phyloP scores from a whole-genome alignment of 2,329 filamentous ascomycete species.

The Phyllosticta citrichinensis region DNA sequence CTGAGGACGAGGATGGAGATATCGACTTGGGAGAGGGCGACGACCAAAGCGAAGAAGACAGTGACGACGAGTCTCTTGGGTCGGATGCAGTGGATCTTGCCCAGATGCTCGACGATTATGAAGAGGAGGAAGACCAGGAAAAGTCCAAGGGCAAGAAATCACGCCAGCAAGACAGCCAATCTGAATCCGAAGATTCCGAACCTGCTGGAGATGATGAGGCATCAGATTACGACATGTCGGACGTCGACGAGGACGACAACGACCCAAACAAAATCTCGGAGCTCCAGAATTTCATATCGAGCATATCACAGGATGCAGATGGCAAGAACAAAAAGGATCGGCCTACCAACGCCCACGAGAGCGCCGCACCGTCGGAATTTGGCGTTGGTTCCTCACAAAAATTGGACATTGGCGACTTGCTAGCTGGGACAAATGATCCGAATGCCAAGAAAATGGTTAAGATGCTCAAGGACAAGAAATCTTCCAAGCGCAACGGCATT shows the following conservation, averaged over 20 bases:
- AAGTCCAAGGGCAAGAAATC: constrained; percentile 20
- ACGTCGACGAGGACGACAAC: constrained; percentile 36
- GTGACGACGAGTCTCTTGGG: constrained; percentile 53
- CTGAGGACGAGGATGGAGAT: constrained; percentile 22
- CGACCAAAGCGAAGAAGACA: constrained; percentile 33
- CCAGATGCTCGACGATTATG: constrained; percentile 46
- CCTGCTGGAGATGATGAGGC: constrained; percentile 35
- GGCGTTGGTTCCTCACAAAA: constrained; percentile 52
- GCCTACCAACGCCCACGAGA: constrained; percentile 43
- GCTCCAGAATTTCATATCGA: constrained; percentile 58
- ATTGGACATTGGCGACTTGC: constrained; percentile 64
- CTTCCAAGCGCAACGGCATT: constrained; percentile 45
- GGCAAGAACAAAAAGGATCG: constrained; percentile 23
- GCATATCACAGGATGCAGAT: constrained; percentile 42
- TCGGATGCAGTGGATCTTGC: constrained; percentile 54
- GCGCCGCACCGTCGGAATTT: constrained; percentile 51
- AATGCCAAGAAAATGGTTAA: constrained; percentile 71
- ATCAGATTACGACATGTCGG: constrained; percentile 40
- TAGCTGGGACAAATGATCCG: constrained; percentile 62
- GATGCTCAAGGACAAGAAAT: constrained; percentile 56
- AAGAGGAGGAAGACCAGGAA: constrained; percentile 21
- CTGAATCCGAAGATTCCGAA: constrained; percentile 45
- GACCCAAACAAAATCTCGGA: constrained; percentile 48
- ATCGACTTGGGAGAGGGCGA: constrained; percentile 42
- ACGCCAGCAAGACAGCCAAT: constrained; percentile 21